Evolutionary conservation across 805 yeast species (phyloP).

Genomic region (Wickerhamiella dianesei): DNA sequence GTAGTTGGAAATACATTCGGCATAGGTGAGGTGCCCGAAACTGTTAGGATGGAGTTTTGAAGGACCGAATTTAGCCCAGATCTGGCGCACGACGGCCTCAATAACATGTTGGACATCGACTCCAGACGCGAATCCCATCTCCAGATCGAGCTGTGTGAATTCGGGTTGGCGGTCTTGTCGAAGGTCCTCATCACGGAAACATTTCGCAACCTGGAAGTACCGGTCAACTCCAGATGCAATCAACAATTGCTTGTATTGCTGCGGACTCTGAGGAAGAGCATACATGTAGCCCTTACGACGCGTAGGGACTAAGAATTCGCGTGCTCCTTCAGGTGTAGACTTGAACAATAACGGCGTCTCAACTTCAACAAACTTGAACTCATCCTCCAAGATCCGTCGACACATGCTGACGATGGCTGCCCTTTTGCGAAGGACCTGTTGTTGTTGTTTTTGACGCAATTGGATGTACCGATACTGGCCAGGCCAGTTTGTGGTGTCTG

Average conservation of each 20-base stretch:
- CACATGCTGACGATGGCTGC: constrained; percentile 29
- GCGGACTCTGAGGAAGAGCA: constrained; percentile 96
- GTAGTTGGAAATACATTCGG: constrained; percentile 53
- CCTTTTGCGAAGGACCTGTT: constrained; percentile 19
- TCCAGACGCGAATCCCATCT: constrained; percentile 69
- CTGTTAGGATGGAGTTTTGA: constrained; percentile 24
- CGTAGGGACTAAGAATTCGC: constrained; percentile 91
- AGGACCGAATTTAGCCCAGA: constrained; percentile 41
- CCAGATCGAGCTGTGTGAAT: constrained; percentile 93
- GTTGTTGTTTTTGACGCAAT: constrained; percentile 36
- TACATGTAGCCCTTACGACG: constrained; percentile 50
- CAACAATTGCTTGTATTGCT: constrained; percentile 85
- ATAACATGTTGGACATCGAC: constrained; percentile 55
- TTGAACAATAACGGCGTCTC: constrained; percentile 91
- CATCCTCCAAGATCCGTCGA: constrained; percentile 27
- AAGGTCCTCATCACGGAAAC: constrained; percentile 93
- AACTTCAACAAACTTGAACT: constrained; percentile 51
- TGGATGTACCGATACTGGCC: constrained; percentile 73
- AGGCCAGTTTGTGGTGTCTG: constrained; percentile 44
- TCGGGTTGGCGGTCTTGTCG: constrained; percentile 95
- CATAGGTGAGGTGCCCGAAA: constrained; percentile 35
- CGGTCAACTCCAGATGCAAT: constrained; percentile 86
- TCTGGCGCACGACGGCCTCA: constrained; percentile 37
- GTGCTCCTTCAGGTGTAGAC: constrained; percentile 96
- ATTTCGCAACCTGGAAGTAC: constrained; percentile 83